phyloP scores from a whole-genome alignment of 805 yeast genomes.

The Ogataea zsoltii region DNA sequence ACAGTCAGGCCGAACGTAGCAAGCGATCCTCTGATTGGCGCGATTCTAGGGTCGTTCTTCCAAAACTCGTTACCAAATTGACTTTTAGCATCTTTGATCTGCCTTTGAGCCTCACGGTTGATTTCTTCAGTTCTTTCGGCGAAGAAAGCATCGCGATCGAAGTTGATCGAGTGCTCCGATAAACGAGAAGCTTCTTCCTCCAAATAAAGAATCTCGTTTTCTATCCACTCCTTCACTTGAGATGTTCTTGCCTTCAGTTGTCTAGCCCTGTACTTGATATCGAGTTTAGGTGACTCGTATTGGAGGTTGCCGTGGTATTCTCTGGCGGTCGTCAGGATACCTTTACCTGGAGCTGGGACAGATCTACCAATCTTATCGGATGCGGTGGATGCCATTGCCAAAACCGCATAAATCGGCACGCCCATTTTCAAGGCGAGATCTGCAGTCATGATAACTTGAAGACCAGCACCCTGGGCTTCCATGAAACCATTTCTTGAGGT shows the following conservation, averaged over 20 bases:
- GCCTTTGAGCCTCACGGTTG: conserved; percentile 78
- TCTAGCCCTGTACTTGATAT: conserved; percentile 90
- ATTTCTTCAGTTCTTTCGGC: conserved; percentile 87
- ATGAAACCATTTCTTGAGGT: conserved; percentile 96
- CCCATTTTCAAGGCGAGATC: conserved; percentile 96
- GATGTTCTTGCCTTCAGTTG: conserved; percentile 77
- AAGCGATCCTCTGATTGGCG: conserved; percentile 96
- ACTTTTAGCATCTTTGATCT: conserved; percentile 82
- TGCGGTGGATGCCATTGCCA: conserved; percentile 95
- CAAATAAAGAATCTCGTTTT: conserved; percentile 69
- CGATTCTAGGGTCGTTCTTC: conserved; percentile 87
- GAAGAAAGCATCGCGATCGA: conserved; percentile 55
- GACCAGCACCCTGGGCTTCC: conserved; percentile 99
- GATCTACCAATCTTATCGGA: conserved; percentile 98
- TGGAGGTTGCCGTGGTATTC: conserved; percentile 83
- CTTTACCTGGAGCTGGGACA: conserved; percentile 99
- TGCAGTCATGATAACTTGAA: conserved; percentile 94
- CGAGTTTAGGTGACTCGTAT: conserved; percentile 77
- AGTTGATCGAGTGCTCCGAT: conserved; percentile 47
- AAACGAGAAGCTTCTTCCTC: conserved; percentile 66
- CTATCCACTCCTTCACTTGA: conserved; percentile 85
- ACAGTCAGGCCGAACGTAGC: conserved; percentile 91
- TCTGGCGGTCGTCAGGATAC: conserved; percentile 96
- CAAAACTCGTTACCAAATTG: conserved; percentile 97
- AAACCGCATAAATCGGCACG: conserved; percentile 95